Evolutionary conservation across 805 yeast genomes (phyloP), one percentile per base, ranked within the genome.

Genomic region (Barnettozyma pratensis): DNA sequence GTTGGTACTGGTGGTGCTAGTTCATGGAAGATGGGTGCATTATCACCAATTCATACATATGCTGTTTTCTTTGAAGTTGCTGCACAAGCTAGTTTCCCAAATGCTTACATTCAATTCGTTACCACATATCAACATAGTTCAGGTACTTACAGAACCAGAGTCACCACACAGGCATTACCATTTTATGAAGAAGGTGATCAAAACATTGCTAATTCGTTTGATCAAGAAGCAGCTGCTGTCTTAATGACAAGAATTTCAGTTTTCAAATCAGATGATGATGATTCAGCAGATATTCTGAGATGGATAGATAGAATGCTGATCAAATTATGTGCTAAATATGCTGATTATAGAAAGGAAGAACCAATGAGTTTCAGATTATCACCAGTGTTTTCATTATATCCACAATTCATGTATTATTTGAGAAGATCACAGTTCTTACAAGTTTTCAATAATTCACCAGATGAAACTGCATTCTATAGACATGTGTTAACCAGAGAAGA

Each of bases 191-290:
- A 85, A 30, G 84, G 84, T 37, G 76, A 75, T 48, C 79, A 85
- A 29, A 70, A 69, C 32, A 71, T 79, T 49, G 73, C 77, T 5
- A 72, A 72, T 30, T 75, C 94, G n/a, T 94, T 94, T 66, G 99
- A 94, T 70, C 98, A 94, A 74, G 98, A 94, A 69, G 96, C 97
- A 10, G 97, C 99, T 4, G 96, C 97, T 12, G 97, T 91, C 1
- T 72, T 91, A 50, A 85, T 92, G 83, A 85, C 97, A 2, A 77
- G 98, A 64, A 78, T 92, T 47, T 94, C 97, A 9, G 90, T 92
- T 41, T 85, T 79, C 75, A 90, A 90, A 66, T 79, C 83, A 7
- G 79, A 79, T 55, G 78, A 85, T 28, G 96, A 90, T 61, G 96
- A 89, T 60, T 94, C 94, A 39, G 91, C 95, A 11, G 98, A 92